Conservation (phyloP, 2,329 filamentous ascomycete species). For the Talaromyces sp. region DNA sequence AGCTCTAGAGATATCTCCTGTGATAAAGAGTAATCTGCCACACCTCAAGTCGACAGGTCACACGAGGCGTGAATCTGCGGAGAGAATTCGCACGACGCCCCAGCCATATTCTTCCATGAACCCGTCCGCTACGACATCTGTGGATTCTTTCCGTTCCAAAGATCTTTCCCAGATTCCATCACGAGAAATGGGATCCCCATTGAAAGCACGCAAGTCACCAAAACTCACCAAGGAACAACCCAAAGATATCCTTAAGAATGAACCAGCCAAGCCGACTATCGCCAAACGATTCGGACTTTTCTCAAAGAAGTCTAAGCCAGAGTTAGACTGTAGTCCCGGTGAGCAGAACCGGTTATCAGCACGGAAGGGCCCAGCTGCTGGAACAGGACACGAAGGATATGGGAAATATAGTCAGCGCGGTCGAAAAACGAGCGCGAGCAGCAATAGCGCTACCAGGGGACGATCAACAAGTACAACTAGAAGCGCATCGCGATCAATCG, state of each 20-base stretch:
- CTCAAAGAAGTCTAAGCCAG: slow-evolving; percentile 69
- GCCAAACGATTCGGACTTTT: slow-evolving; percentile 78
- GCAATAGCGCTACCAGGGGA: slow-evolving; percentile 42
- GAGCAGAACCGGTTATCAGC: slow-evolving; percentile 59
- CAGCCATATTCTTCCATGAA: slow-evolving; percentile 27
- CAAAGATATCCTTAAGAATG: slow-evolving; percentile 25
- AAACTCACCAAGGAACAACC: slow-evolving; percentile 34
- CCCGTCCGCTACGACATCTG: slow-evolving; percentile 39
- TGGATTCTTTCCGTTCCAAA: slow-evolving; percentile 43
- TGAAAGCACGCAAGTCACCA: slow-evolving; percentile 32
- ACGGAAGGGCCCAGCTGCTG: slow-evolving; percentile 80
- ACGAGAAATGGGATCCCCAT: slow-evolving; percentile 35
- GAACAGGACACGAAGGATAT: slow-evolving; percentile 83
- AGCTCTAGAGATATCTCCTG: slow-evolving; percentile 55
- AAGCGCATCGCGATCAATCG: slow-evolving; percentile 37
- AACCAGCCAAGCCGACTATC: slow-evolving; percentile 35
- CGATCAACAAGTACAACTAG: slow-evolving; percentile 45
- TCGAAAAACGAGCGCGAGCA: slow-evolving; percentile 46
- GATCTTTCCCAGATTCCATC: slow-evolving; percentile 36
- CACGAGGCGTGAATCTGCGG: slow-evolving; percentile 54
- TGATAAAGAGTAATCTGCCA: slow-evolving; percentile 60
- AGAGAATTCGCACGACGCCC: slow-evolving; percentile 43
- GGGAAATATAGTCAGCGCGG: slow-evolving; percentile 51
- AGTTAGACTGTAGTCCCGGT: slow-evolving; percentile 50
- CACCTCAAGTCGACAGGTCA: slow-evolving; percentile 53